Base-by-base conservation (phyloP, 2,329 filamentous ascomycete genomes). In the Pyricularia pennisetigena region DNA sequence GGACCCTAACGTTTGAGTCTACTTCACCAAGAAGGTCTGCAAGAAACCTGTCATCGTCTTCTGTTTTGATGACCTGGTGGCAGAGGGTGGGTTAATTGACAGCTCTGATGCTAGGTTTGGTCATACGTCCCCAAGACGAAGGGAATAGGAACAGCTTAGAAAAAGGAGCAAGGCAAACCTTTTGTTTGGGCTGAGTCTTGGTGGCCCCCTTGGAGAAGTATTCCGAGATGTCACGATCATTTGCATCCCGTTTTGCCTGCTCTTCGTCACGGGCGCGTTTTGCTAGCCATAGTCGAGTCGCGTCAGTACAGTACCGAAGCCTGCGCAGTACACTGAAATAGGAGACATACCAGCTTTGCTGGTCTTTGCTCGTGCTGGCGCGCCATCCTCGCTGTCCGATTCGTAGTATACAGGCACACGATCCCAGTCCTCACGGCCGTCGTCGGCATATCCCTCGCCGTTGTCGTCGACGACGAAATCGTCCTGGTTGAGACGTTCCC, bases 401-500 rank as follows among this genome's bases (percentile, higher is more conserved):
- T 90, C 85, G 77, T 90, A 82, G 76, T 90, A 81, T 69, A 83
- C 83, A 72, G 84, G 82, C 71, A 90, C 85, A 73, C 90, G 87
- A 78, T 94, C 89, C 94, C 94, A 94, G 74, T 98, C 95, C 79
- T 97, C 94, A 68, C 95, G 90, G 70, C 95, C 95, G 76, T 98
- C 95, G 77, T 98, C 94, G 72, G 93, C 94, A 75, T 99, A 99
- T 54, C 95, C 94, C 76, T 94, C 93, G 75, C 94, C 94, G 81
- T 97, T 97, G 81, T 99, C 95, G 81, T 98, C 95, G 70, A 99
- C 94, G 67, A 99, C 94, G 75, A 99, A 99, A 80, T 99, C 95
- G 74, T 99, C 95, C 74, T 97, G 85, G 75, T 98, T 92, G 67
- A 99, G 83, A 64, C 95, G 90, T 68, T 90, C 88, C 61, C 95